Conservation (phyloP, 164 flowering plant species). For the Vitis riparia region DNA sequence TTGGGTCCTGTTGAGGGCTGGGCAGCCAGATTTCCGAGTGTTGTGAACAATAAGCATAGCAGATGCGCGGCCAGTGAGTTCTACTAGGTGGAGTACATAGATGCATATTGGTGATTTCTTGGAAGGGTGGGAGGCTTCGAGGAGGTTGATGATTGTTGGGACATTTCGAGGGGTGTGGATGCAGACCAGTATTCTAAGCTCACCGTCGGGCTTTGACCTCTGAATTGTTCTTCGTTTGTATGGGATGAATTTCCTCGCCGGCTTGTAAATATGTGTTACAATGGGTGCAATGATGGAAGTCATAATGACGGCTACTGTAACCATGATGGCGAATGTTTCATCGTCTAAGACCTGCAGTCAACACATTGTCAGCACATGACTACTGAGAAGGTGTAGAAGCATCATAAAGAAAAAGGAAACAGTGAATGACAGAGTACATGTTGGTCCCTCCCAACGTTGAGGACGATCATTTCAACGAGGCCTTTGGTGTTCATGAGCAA, state of each 20-base stretch:
- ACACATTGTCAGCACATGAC: no score
- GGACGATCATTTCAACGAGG: conserved; percentile 33
- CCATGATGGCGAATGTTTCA: conserved; percentile 30
- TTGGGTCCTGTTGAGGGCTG: conserved; percentile 35
- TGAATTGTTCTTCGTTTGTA: conserved; percentile 30
- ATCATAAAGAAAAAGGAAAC: no score
- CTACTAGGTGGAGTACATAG: conserved; percentile 35
- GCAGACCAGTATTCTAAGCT: conserved; percentile 22
- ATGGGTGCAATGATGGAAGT: conserved; percentile 26
- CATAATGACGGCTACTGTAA: conserved; percentile 26
- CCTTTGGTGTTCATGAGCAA: conserved; percentile 45
- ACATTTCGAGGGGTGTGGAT: conserved; percentile 36
- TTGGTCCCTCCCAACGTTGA: conserved; percentile 33
- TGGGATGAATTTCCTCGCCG: conserved; percentile 20
- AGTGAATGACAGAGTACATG: conserved; percentile 18
- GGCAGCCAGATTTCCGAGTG: conserved; percentile 23
- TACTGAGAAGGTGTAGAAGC: no score
- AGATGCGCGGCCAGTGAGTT: conserved; percentile 39
- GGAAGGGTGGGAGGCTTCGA: conserved; percentile 29
- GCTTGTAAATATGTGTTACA: conserved; percentile 22
- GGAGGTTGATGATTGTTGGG: conserved; percentile 32
- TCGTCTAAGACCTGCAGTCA: conserved; percentile 29
- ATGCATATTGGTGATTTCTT: conserved; percentile 28
- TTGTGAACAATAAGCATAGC: conserved; percentile 40
- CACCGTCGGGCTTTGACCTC: conserved; percentile 23